Percentiles rank a stretch among this genome's conserved stretches.
These are phyloP conservation scores for Cicer bijugum DNA, from an alignment of 306 rosid genomes.

Conservation along the genomic window DNA sequence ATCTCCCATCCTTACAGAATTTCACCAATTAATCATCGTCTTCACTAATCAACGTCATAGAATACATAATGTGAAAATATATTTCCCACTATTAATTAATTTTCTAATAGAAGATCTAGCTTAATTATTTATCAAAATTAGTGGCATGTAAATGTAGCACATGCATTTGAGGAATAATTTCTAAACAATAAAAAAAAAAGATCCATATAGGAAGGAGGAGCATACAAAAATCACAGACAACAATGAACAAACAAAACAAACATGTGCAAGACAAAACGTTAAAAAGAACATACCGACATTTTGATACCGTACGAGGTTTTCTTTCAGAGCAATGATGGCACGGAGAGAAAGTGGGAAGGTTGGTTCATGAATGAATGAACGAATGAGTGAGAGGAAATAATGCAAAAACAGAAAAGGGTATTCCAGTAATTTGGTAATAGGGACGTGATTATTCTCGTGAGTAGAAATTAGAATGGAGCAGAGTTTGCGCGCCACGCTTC, in stretches of 20 bases:
- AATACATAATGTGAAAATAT: too few relatives aligned
- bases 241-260: slow-evolving; percentile 30
- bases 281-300: slow-evolving; percentile 56
- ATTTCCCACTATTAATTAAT: too few relatives aligned
- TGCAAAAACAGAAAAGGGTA: not conserved
- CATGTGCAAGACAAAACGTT: not conserved
- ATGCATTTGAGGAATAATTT: too few relatives aligned
- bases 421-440: not conserved
- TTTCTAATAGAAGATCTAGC: too few relatives aligned
- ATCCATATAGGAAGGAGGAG: not conserved
- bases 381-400: not conserved
- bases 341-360: slow-evolving; percentile 2
- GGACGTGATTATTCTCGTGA: not conserved
- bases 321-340: not conserved
- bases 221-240: not conserved
- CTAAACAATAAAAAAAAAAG: not conserved
- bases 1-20: not conserved
- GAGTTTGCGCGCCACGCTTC: slow-evolving; percentile 5
- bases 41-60: not conserved
- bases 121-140: too few relatives aligned
- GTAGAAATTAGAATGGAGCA: not conserved
- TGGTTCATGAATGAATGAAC: slow-evolving; percentile 2
- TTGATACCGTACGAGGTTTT: slow-evolving; percentile 9
- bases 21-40: not conserved
- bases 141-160: too few relatives aligned